Evolutionary conservation across 495 filamentous ascomycete species (phyloP).

Genomic region (Neurospora sp.): DNA sequence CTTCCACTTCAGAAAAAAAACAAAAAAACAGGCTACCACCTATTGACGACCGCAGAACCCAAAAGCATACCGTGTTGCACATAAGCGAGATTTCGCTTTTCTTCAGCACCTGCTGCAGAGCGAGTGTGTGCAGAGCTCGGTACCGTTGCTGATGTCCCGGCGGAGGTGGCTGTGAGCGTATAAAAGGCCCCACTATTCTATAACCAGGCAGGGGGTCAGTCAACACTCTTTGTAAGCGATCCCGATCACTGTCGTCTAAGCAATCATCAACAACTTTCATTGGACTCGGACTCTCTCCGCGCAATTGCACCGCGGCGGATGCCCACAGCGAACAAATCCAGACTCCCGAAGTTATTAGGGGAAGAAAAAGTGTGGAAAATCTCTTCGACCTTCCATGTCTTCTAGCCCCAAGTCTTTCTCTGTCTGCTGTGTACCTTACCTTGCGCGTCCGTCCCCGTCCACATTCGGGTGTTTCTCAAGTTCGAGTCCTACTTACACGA

Average conservation of each 20-base stretch:
- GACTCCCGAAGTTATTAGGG: background rate
- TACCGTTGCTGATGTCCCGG: background rate
- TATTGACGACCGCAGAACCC: background rate
- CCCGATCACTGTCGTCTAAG: background rate
- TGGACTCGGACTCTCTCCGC: background rate
- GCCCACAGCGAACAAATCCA: background rate
- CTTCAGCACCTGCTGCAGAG: background rate
- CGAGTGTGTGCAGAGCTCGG: background rate
- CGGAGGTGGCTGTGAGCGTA: background rate
- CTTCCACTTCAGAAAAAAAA: background rate
- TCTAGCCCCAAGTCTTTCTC: background rate
- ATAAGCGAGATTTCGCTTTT: background rate
- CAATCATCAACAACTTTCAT: background rate
- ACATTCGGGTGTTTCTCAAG: too few species aligned
- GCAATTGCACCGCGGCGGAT: background rate
- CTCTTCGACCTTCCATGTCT: background rate
- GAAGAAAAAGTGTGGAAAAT: background rate
- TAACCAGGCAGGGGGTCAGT: background rate
- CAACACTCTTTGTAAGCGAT: background rate
- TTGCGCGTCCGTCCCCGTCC: background rate
- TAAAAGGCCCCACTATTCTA: background rate
- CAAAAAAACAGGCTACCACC: background rate
- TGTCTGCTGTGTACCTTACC: background rate
- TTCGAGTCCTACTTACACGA: too few species aligned
- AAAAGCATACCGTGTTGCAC: background rate